Percentiles rank a stretch among this genome's conserved stretches.
Evolutionary conservation across 1,284 basidiomycete species (phyloP).

Genomic region (Ustilago trichophora): DNA sequence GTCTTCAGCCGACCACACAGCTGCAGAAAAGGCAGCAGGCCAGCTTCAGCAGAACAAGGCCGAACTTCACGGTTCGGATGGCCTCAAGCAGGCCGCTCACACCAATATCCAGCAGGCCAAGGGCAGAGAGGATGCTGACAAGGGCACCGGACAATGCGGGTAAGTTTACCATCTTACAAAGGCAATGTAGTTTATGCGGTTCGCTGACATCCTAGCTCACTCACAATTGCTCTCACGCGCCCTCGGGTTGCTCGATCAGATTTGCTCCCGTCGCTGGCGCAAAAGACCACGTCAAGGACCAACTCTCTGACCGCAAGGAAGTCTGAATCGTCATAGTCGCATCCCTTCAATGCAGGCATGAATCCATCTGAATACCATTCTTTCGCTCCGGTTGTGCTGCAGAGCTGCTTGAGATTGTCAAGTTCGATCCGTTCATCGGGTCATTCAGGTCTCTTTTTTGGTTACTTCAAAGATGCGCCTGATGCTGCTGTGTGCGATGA

Average conservation of each 20-base stretch:
- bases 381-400: too few species aligned
- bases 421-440: too few species aligned
- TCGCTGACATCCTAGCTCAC: too few species aligned
- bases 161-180: too few species aligned
- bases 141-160: conserved; percentile 27
- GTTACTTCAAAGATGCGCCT: too few species aligned
- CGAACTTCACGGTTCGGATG: conserved; percentile 7
- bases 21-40: conserved; percentile 39
- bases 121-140: conserved; percentile 25
- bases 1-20: conserved; percentile 38
- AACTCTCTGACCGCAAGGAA: conserved; percentile 10
- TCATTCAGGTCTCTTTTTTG: too few species aligned
- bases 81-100: conserved; percentile 22
- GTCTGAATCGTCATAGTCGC: too few species aligned
- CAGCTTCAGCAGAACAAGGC: conserved; percentile 34
- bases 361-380: background rate
- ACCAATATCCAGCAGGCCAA: conserved; percentile 26
- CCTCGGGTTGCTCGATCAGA: background rate
- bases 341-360: too few species aligned
- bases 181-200: too few species aligned
- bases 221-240: too few species aligned
- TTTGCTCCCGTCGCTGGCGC: conserved; percentile 20
- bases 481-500: too few species aligned
- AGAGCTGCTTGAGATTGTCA: too few species aligned
- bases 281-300: conserved; percentile 34